Evolutionary conservation across 2,329 filamentous ascomycete species (phyloP).

Genomic region (Aureobasidium namibiae): DNA sequence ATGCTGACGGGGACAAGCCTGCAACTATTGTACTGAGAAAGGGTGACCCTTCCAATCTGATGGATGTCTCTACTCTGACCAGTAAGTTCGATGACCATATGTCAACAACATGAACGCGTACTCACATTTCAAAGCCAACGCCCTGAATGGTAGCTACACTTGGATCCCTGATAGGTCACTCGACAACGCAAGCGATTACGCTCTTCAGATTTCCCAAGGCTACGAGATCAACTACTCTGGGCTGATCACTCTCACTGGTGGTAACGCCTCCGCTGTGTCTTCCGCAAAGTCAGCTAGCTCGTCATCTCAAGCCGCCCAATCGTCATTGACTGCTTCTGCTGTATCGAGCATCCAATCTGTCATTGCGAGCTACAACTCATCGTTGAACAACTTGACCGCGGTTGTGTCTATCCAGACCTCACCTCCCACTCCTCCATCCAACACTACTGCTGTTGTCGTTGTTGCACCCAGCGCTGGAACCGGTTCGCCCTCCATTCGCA

Average conservation of each 20-base stretch:
- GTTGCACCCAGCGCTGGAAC: constrained; percentile 18
- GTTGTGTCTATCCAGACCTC: neutral
- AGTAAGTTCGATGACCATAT: no score
- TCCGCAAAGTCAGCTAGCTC: constrained; percentile 17
- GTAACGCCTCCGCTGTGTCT: constrained; percentile 20
- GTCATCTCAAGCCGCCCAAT: neutral
- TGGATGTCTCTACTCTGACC: constrained; percentile 42
- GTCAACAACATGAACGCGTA: no score
- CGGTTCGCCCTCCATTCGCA: constrained; percentile 21
- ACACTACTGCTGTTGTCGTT: constrained; percentile 15
- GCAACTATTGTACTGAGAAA: constrained; percentile 50
- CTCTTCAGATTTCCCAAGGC: constrained; percentile 50
- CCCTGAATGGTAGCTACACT: constrained; percentile 38
- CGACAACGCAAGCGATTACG: constrained; percentile 43
- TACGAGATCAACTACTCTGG: constrained; percentile 48
- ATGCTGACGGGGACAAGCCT: constrained; percentile 28
- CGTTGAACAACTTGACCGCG: constrained; percentile 15
- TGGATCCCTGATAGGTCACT: constrained; percentile 44
- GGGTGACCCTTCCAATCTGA: constrained; percentile 42
- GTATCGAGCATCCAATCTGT: constrained; percentile 16
- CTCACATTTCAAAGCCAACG: constrained; percentile 26
- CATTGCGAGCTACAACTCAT: constrained; percentile 16
- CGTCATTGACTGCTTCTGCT: constrained; percentile 8
- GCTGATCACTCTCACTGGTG: constrained; percentile 39
- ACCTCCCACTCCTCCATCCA: constrained; percentile 13